These are phyloP conservation scores for Epichloe brachyelytri DNA, from an alignment of 2,329 filamentous ascomycete genomes.

Conservation along the genomic window DNA sequence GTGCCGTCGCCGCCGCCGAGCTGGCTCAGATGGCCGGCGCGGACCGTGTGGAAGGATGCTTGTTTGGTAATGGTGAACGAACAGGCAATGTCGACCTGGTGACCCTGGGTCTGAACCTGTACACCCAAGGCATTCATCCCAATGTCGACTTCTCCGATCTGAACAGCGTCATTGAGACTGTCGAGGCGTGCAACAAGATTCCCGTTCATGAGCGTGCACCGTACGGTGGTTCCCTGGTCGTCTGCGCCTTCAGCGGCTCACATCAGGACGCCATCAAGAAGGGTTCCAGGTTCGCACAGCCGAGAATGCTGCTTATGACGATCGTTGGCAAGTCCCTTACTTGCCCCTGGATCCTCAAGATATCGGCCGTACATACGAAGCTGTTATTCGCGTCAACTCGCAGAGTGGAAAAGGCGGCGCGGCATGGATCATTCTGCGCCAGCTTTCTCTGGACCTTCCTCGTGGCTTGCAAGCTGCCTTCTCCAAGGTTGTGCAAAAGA, in stretches of 20 bases:
- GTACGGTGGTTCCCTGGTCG: slow-evolving; percentile 84
- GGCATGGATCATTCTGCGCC: slow-evolving; percentile 84
- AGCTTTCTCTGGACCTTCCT: slow-evolving; percentile 82
- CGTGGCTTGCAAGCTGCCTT: slow-evolving; percentile 88
- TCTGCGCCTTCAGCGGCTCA: slow-evolving; percentile 80
- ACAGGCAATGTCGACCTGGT: slow-evolving; percentile 94
- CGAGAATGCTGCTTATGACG: slow-evolving; percentile 44
- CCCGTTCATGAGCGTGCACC: slow-evolving; percentile 81
- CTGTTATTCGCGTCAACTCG: slow-evolving; percentile 94
- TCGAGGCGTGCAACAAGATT: slow-evolving; percentile 90
- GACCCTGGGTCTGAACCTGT: slow-evolving; percentile 83
- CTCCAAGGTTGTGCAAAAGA: slow-evolving; percentile 70
- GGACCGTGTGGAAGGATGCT: slow-evolving; percentile 83
- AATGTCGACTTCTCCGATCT: slow-evolving; percentile 88
- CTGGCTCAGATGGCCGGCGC: slow-evolving; percentile 93
- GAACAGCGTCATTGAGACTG: slow-evolving; percentile 70
- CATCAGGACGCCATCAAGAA: slow-evolving; percentile 97
- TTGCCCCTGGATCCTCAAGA: slow-evolving; percentile 86
- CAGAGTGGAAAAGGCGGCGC: slow-evolving; percentile 91
- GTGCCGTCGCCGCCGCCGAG: slow-evolving; percentile 58
- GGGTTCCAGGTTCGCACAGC: slow-evolving; percentile 60
- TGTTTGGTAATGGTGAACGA: slow-evolving; percentile 80
- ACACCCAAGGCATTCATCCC: slow-evolving; percentile 81
- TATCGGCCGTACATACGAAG: slow-evolving; percentile 94
- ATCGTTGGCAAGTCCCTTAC: slow-evolving; percentile 77